phyloP scores from a whole-genome alignment of 139 green algal genomes.

The Ettlia oleoabundans region DNA sequence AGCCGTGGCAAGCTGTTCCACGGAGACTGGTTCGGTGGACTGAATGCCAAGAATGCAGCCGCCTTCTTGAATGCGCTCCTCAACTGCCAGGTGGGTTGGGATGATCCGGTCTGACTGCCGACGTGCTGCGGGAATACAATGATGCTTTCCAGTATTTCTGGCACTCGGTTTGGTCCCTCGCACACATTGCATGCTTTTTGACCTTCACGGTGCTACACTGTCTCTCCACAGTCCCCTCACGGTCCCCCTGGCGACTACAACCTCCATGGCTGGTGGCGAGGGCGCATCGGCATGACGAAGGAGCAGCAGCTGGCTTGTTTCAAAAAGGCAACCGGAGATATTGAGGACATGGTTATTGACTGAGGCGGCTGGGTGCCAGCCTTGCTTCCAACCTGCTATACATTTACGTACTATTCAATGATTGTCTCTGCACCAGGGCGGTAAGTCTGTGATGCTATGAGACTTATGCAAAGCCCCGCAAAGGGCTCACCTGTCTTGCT shows the following conservation, averaged over 20 bases:
- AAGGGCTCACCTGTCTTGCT: not conserved
- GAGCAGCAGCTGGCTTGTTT: conserved; percentile 45
- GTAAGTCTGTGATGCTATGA: no score
- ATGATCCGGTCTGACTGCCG: not conserved
- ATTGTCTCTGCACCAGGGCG: no score
- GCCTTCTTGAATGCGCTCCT: conserved; percentile 30
- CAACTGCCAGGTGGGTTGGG: conserved; percentile 11
- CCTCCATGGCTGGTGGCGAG: conserved; percentile 49
- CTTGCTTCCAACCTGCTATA: not conserved
- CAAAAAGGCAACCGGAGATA: conserved; percentile 10
- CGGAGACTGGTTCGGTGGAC: conserved; percentile 61
- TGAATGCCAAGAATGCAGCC: conserved; percentile 39
- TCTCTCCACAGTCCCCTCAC: not conserved
- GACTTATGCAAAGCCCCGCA: not conserved
- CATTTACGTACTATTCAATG: no score
- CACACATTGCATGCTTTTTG: not conserved
- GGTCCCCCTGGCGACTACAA: conserved; percentile 10
- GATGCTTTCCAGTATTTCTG: not conserved
- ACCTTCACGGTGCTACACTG: not conserved
- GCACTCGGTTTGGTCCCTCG: no score
- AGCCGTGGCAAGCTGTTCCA: conserved; percentile 28
- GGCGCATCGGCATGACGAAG: conserved; percentile 51
- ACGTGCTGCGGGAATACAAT: not conserved
- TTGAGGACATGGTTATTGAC: conserved; percentile 21
- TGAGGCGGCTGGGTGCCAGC: not conserved